Conservation (phyloP, 1,284 basidiomycete species). For the Leccinum subrobustum region DNA sequence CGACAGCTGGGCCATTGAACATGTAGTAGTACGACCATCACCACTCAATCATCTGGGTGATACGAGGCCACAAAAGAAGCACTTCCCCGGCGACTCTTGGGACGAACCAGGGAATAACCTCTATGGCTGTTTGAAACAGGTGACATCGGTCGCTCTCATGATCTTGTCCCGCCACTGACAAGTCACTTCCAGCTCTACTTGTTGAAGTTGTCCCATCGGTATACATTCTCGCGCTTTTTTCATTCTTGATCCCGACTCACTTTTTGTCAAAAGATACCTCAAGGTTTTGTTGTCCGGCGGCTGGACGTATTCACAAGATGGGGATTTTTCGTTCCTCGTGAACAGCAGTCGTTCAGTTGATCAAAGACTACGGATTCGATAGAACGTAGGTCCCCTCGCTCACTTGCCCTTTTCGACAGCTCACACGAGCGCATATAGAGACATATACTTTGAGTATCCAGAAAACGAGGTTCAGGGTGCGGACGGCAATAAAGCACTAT, state of each 20-base stretch:
- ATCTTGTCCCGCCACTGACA: no score
- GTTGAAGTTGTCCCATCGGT: no score
- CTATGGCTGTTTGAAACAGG: no score
- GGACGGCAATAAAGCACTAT: no score
- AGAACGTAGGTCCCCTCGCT: conserved; percentile 56
- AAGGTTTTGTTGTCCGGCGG: conserved; percentile 81
- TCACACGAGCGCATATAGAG: conserved; percentile 37
- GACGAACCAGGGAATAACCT: no score
- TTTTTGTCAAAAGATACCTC: conserved; percentile 51
- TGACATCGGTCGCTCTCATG: no score
- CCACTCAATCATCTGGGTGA: no score
- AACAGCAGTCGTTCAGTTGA: conserved; percentile 56
- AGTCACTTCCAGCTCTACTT: no score
- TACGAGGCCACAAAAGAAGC: no score
- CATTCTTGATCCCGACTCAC: not conserved
- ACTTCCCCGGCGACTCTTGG: no score
- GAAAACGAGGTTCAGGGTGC: conserved; percentile 45
- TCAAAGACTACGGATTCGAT: conserved; percentile 88
- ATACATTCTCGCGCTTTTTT: not conserved
- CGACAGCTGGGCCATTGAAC: no score
- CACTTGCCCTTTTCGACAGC: not conserved
- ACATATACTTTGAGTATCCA: conserved; percentile 72
- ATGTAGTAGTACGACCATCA: no score
- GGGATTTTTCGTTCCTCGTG: conserved; percentile 65
- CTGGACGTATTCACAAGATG: conserved; percentile 67